A percentile compares a stretch with the other conserved stretches of the same genome.
Conservation (phyloP, 371 early-diverging fungal species). For the Mucor ambiguus region DNA sequence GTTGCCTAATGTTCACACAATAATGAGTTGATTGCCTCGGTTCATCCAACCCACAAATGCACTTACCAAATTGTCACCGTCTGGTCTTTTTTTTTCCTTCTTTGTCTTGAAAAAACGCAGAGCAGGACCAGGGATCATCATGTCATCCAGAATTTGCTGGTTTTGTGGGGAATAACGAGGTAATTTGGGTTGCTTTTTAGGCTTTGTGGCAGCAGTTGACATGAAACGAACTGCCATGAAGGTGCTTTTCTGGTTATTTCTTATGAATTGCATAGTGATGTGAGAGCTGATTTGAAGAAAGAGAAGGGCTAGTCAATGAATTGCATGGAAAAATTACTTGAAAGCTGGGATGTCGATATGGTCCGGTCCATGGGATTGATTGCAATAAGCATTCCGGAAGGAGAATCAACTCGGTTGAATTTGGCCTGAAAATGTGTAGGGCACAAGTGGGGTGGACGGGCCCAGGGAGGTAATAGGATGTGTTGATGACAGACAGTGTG, state of each 20-base stretch:
- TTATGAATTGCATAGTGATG: conserved; percentile 8
- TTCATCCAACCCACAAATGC: background rate
- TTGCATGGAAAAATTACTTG: background rate
- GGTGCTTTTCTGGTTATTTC: background rate
- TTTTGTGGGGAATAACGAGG: conserved; percentile 20
- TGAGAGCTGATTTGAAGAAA: background rate
- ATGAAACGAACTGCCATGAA: background rate
- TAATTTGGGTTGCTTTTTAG: background rate
- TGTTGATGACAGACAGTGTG: background rate
- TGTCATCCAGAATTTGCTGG: conserved; percentile 26
- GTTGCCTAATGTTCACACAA: background rate
- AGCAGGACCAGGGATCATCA: conserved; percentile 46
- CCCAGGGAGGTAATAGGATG: background rate
- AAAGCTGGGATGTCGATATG: background rate
- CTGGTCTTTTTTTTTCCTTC: background rate
- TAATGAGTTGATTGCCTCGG: background rate
- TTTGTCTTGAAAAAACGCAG: conserved; percentile 36
- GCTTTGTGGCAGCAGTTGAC: background rate
- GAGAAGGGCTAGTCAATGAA: background rate
- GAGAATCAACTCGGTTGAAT: background rate
- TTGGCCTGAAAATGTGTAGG: background rate
- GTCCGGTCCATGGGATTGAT: background rate
- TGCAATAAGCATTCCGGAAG: background rate
- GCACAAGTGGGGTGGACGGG: background rate
- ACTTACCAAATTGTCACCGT: conserved; percentile 1